Evolutionary conservation across 208 protist genomes (phyloP).

Genomic region (Leptomonas pyrrhocoris): DNA sequence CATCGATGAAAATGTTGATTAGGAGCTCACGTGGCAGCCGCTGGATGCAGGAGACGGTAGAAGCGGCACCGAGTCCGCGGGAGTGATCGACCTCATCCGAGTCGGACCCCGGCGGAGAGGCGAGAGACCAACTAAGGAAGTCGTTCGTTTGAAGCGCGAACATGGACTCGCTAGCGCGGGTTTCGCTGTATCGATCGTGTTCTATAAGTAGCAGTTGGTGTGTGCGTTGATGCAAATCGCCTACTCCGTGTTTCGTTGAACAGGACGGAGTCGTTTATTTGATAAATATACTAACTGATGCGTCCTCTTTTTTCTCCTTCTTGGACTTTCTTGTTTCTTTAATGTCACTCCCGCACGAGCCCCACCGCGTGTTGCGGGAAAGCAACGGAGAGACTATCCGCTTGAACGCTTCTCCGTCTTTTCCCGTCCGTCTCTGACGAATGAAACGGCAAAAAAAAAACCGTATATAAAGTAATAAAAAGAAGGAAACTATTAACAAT

Average conservation of each 20-base stretch:
- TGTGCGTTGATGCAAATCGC: background rate
- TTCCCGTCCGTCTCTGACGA: background rate
- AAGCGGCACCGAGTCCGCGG: background rate
- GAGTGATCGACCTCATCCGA: slow-evolving; percentile 5
- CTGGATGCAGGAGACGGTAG: slow-evolving; percentile 25
- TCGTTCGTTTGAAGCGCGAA: slow-evolving; percentile 33
- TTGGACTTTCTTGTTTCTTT: too few relatives aligned
- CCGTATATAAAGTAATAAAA: too few relatives aligned
- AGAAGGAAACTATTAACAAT: background rate
- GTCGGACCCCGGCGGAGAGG: slow-evolving; percentile 24
- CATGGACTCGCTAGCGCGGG: slow-evolving; percentile 17
- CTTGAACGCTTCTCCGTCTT: background rate
- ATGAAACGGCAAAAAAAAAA: background rate
- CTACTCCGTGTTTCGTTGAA: too few relatives aligned
- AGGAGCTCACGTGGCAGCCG: slow-evolving; percentile 67
- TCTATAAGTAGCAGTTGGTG: background rate
- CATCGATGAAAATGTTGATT: slow-evolving; percentile 63
- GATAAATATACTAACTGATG: too few relatives aligned
- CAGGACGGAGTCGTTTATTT: too few relatives aligned
- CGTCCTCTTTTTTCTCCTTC: too few relatives aligned
- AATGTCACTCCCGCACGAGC: too few relatives aligned
- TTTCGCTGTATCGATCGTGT: too few relatives aligned
- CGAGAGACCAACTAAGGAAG: slow-evolving; percentile 35
- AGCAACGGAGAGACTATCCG: too few relatives aligned
- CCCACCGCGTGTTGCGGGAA: too few relatives aligned